phyloP scores from a whole-genome alignment of 2,329 filamentous ascomycete genomes.

The Bipolaris gigantea region DNA sequence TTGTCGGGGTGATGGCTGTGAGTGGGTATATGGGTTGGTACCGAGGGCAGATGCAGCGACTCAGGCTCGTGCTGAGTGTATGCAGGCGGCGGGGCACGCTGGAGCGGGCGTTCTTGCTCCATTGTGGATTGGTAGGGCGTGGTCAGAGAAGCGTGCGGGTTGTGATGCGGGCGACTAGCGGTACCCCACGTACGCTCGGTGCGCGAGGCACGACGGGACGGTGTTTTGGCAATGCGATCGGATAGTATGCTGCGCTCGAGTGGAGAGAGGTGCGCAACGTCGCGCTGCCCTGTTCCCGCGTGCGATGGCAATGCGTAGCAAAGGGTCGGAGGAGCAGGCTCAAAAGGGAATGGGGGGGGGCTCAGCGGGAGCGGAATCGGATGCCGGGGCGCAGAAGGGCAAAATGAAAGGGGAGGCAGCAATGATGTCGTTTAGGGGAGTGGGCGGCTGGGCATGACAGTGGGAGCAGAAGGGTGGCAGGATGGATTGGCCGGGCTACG shows the following conservation, averaged over 20 bases:
- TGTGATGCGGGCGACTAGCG: constrained; percentile 4
- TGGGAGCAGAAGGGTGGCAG: neutral
- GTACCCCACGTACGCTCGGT: constrained; percentile 15
- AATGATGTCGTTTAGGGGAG: constrained; percentile 16
- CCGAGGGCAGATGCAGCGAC: constrained; percentile 47
- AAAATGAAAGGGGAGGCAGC: constrained; percentile 14
- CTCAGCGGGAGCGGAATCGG: constrained; percentile 18
- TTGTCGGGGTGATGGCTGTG: constrained; percentile 15
- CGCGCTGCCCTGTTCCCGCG: too few species aligned
- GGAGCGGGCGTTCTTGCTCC: constrained; percentile 37
- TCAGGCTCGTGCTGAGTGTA: constrained; percentile 49
- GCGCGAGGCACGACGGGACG: neutral
- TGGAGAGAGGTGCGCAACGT: neutral
- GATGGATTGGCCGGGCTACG: constrained; percentile 4
- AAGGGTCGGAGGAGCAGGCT: constrained; percentile 12
- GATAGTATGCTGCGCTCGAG: constrained; percentile 4
- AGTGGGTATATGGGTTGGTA: constrained; percentile 44
- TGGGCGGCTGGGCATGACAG: constrained; percentile 7
- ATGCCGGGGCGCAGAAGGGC: constrained; percentile 12
- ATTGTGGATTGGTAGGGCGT: constrained; percentile 14
- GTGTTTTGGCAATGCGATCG: neutral
- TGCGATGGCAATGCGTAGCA: constrained; percentile 3
- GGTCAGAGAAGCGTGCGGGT: neutral
- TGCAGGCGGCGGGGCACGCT: constrained; percentile 49
- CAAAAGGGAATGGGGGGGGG: constrained; percentile 16